Conservation (phyloP, 148 eudicot genomes). For the Cornus controversa region DNA sequence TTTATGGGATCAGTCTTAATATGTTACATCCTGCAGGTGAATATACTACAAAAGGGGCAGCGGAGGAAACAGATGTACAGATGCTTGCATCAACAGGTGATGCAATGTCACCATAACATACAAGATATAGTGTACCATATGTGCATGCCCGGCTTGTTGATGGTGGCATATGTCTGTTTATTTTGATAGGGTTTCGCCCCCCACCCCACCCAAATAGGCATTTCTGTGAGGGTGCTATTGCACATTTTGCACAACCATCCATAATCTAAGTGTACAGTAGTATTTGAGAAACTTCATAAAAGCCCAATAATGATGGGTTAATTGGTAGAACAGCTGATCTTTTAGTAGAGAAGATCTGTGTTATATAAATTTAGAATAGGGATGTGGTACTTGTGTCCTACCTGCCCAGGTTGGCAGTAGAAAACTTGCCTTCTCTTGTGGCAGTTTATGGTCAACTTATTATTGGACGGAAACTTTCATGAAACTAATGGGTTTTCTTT, state of each 20-base stretch:
- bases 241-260: constrained; percentile 30
- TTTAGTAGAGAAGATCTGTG: constrained; percentile 22
- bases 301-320: constrained; percentile 10
- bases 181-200: constrained; percentile 29
- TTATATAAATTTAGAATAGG: constrained; percentile 21
- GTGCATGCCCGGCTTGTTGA: constrained; percentile 6
- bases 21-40: constrained; percentile 35
- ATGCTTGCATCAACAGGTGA: constrained; percentile 61
- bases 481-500: not conserved
- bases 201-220: constrained; percentile 4
- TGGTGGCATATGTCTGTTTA: constrained; percentile 38
- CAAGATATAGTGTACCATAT: too few species aligned
- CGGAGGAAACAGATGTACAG: constrained; percentile 61
- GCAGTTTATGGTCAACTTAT: constrained; percentile 55
- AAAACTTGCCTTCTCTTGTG: constrained; percentile 86
- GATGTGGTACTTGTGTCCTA: constrained; percentile 33
- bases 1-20: constrained; percentile 2
- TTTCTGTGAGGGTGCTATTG: constrained; percentile 19
- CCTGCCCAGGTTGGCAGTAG: constrained; percentile 94
- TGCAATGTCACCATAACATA: constrained; percentile 54
- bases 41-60: constrained; percentile 32
- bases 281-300: constrained; percentile 27
- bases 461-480: not conserved
- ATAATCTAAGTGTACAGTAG: constrained; percentile 57
- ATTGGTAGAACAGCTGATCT: constrained; percentile 1